phyloP scores from a whole-genome alignment of 768 basidiomycete species.

The Austroboletus festivus region DNA sequence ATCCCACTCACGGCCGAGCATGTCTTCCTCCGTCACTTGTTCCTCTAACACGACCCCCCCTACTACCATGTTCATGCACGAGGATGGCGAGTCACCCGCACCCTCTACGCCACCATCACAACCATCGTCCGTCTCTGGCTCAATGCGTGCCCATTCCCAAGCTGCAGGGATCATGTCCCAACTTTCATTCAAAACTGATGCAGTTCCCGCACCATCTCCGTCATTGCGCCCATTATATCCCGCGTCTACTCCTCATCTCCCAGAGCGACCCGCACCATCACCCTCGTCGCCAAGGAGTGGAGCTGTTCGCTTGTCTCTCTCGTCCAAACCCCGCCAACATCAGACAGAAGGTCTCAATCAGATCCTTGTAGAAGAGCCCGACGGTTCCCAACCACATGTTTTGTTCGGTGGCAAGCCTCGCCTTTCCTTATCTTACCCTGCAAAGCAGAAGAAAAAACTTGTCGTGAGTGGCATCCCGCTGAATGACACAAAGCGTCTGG shows the following conservation, averaged over 20 bases:
- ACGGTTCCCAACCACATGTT: constrained; percentile 28
- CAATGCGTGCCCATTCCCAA: constrained; percentile 31
- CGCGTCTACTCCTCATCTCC: constrained; percentile 38
- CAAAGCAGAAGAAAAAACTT: constrained; percentile 56
- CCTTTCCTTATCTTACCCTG: constrained; percentile 34
- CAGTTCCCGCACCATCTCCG: constrained; percentile 29
- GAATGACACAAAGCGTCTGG: constrained; percentile 59
- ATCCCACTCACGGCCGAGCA: constrained; percentile 56
- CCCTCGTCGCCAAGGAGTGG: constrained; percentile 30
- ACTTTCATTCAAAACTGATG: constrained; percentile 31
- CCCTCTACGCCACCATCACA: constrained; percentile 39
- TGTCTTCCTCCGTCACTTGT: constrained; percentile 58
- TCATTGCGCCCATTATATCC: constrained; percentile 38
- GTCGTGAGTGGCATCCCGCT: constrained; percentile 66
- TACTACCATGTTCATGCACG: constrained; percentile 36
- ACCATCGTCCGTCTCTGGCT: constrained; percentile 32
- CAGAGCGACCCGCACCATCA: constrained; percentile 33
- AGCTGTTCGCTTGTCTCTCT: constrained; percentile 34
- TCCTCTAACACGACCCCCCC: constrained; percentile 41
- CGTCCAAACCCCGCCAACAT: constrained; percentile 17
- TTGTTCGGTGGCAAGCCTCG: constrained; percentile 29
- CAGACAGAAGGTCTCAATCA: constrained; percentile 15
- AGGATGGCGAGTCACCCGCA: constrained; percentile 36
- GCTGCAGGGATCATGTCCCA: constrained; percentile 28
- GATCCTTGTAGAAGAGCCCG: constrained; percentile 26